Base-by-base conservation (phyloP, 352 stramenopile genomes). In the Phytophthora pini region DNA sequence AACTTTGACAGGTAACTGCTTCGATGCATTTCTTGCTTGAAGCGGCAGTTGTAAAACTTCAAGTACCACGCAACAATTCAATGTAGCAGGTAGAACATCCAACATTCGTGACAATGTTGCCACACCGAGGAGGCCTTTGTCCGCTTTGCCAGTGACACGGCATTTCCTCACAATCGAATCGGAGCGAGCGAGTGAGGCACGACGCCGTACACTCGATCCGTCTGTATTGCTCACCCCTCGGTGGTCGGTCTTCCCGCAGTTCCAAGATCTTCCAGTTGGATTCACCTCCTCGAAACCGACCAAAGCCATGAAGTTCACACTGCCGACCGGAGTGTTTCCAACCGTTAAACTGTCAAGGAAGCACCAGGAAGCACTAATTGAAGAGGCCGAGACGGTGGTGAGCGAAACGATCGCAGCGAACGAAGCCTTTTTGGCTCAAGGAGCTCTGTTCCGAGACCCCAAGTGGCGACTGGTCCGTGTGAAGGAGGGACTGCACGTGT, bases 401-500 rank as follows among this genome's bases (percentile, higher is more conserved):
- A 66, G 31, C 17, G 78, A 86, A 53, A 82, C 70, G 20, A 36
- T 87, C n/a, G 64, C 58, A 26, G 67, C 61, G 13, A 74, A 83
- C 55, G 70, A 83, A 61, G 49, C 56, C 22, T 84, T 74, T 65
- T 34, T 83, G 6, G 44, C 66, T 1, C 45, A 67, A 7, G 56
- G 65, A 53, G 56, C 56, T 10, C 27, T 24, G 8, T 62, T 90
- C 43, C 56, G 47, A 2, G 57, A 53, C n/a, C 29, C 63, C 2
- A 43, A 76, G 12, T 90, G 79, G 77, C 64, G 62, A 57, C 41
- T 65, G 13, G 61, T 88, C 20, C 73, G 74, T 3, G 41, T 63
- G 40, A 86, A 79, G 45, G 67, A 88, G n/a, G 67, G 70, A 48
- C 27, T 83, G 8, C 45, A 65, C 12, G 77, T 77, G 38, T 80